phyloP scores from a whole-genome alignment of 441 rosid species.

The Dalechampia spathulata region DNA sequence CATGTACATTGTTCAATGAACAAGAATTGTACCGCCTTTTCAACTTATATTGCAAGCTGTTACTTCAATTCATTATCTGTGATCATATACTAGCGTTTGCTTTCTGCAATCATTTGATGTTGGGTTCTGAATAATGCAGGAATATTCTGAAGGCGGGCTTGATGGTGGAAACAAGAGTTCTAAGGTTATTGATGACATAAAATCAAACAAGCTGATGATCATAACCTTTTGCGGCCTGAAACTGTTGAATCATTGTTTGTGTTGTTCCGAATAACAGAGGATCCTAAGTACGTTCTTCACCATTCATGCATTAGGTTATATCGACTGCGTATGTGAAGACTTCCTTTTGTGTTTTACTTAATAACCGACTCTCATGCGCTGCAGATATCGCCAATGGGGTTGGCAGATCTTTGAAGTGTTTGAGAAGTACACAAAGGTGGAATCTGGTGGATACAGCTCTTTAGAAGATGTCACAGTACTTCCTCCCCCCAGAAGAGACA shows the following conservation, averaged over 20 bases:
- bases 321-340: no score
- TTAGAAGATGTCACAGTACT: conserved; percentile 69
- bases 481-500: conserved; percentile 83
- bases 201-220: conserved; percentile 78
- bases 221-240: conserved; percentile 93
- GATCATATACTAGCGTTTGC: conserved; percentile 9
- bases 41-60: conserved; percentile 3
- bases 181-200: conserved; percentile 64
- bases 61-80: not conserved
- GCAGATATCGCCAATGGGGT: conserved; percentile 95
- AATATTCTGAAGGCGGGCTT: conserved; percentile 66
- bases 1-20: conserved; percentile 2
- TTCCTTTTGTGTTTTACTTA: not conserved
- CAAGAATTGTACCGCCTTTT: not conserved
- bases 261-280: conserved; percentile 76
- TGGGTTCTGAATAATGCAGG: conserved; percentile 43
- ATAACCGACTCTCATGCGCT: conserved; percentile 18
- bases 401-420: conserved; percentile 97
- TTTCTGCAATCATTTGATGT: conserved; percentile 10
- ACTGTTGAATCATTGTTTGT: conserved; percentile 91
- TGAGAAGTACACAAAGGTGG: conserved; percentile 78
- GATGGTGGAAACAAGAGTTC: conserved; percentile 92
- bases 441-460: conserved; percentile 82
- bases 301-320: conserved; percentile 8
- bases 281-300: conserved; percentile 52